phyloP scores from a whole-genome alignment of 768 basidiomycete genomes.

The Tephrocybe sp. region DNA sequence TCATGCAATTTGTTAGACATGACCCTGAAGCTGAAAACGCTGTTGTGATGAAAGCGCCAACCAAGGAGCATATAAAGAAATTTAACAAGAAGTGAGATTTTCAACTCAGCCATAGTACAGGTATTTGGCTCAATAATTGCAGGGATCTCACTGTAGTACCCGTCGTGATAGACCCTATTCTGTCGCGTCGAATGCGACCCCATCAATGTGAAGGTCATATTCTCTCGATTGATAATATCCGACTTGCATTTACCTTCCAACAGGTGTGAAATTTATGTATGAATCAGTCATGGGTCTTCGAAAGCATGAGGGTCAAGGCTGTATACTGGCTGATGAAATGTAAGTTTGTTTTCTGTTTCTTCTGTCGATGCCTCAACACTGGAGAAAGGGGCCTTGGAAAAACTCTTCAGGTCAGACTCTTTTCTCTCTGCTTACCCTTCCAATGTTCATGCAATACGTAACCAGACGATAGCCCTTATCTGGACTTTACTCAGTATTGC shows the following conservation, averaged over 20 bases:
- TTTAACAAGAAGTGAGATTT: slow-evolving; percentile 67
- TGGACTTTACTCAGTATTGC: slow-evolving; percentile 88
- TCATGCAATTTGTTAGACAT: slow-evolving; percentile 45
- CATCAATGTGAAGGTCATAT: slow-evolving; percentile 84
- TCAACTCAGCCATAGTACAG: slow-evolving; percentile 1
- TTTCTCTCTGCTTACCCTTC: not conserved
- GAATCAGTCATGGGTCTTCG: slow-evolving; percentile 94
- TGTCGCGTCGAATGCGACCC: slow-evolving; percentile 72
- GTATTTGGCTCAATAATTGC: slow-evolving; percentile 2
- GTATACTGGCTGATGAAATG: slow-evolving; percentile 98
- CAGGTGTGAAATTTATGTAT: slow-evolving; percentile 88
- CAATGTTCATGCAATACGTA: not conserved
- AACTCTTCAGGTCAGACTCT: slow-evolving; percentile 67
- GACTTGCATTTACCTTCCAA: not conserved
- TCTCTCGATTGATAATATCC: not conserved
- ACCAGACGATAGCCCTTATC: slow-evolving; percentile 84
- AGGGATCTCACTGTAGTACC: slow-evolving; percentile 68
- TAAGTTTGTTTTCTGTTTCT: slow-evolving; percentile 25
- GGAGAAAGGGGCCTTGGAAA: slow-evolving; percentile 88
- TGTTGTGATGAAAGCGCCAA: slow-evolving; percentile 83
- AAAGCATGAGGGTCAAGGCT: slow-evolving; percentile 89
- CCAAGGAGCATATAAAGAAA: slow-evolving; percentile 59
- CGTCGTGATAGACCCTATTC: slow-evolving; percentile 90
- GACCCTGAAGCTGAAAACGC: slow-evolving; percentile 77
- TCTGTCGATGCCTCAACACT: slow-evolving; percentile 6